Percentiles rank a stretch among this genome's conserved stretches.
These are phyloP conservation scores for Colletotrichum gigasporum DNA, from an alignment of 2,329 filamentous ascomycete genomes.

Conservation along the genomic window DNA sequence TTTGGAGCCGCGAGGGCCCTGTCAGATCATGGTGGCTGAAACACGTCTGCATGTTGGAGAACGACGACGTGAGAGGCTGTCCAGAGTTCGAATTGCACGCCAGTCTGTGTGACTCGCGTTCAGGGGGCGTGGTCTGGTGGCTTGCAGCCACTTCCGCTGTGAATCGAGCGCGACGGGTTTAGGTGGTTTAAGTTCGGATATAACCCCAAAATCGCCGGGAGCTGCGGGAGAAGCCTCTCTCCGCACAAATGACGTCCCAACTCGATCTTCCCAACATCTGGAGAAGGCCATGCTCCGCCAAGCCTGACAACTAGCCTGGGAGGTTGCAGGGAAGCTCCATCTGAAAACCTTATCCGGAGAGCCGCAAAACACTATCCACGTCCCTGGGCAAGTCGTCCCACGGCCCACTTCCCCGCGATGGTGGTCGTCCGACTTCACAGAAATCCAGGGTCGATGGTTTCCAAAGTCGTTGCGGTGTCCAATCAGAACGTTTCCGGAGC, in stretches of 20 bases:
- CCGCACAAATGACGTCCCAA: background rate
- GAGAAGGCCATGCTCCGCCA: background rate
- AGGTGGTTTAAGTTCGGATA: background rate
- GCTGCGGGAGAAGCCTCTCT: background rate
- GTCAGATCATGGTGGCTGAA: background rate
- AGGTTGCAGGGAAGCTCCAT: conserved; percentile 14
- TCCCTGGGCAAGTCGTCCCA: background rate
- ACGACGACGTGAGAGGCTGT: background rate
- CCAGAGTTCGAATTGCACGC: too few species aligned
- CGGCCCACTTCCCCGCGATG: conserved; percentile 1
- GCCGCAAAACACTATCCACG: conserved; percentile 8
- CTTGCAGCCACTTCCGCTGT: background rate
- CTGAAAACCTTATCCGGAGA: conserved; percentile 13
- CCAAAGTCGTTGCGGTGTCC: background rate
- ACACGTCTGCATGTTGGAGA: background rate
- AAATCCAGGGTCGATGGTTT: background rate
- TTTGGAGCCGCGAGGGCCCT: background rate
- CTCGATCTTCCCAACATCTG: too few species aligned
- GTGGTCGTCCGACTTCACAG: background rate
- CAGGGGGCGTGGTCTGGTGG: background rate
- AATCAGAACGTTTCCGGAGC: too few species aligned
- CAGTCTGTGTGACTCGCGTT: too few species aligned
- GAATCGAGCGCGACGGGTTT: too few species aligned
- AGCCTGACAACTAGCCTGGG: background rate
- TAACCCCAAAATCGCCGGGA: background rate